Base-by-base conservation (phyloP, 2,329 filamentous ascomycete species). In the Mollisiaceae sp. region DNA sequence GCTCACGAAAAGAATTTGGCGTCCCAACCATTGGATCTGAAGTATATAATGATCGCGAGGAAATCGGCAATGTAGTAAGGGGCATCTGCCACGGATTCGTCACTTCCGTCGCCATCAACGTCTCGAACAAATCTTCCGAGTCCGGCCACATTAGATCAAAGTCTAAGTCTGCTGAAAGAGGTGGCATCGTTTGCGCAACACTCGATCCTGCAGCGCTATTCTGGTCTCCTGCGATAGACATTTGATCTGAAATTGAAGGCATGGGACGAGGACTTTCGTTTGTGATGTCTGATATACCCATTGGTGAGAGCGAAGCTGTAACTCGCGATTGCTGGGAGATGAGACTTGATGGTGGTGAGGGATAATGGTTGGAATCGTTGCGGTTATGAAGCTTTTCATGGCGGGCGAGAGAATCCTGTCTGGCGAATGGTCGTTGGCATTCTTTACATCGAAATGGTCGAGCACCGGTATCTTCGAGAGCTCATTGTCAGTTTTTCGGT, bases 81-180 rank as follows among this genome's bases (percentile, higher is more conserved):
- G 79, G 79, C 70, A 80, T 78, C 64, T 81, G 79, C 79, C 78
- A 79, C 61, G 79, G 77, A 58, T 78, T 77, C 2, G 75, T 71
- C 8, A 72, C 72, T 55, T 80, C 79, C 0, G 75, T 74, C n/a
- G 77, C 77, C 74, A 81, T 79, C 58, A 82, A 73, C 68, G 75
- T 79, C 64, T 81, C 79, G 45, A 81, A 80, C 27, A 81, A 65
- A 64, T 78, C 75, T 65, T 81, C 79, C 2, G 80, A 79, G 65
- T 82, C 79, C 12, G 79, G 80, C 80, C 80, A 82, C 55, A 81
- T 77, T 22, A 82, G 69, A 15, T 77, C 73, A 58, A 79, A 80
- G 63, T 81, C 78, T 12, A 68, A 22, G 24, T 67, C 65, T 52
- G 59, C 59, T 4, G 64, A 55, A 47, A 45, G 39, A 24, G 60